phyloP scores from a whole-genome alignment of 2,329 filamentous ascomycete genomes.

The Fusarium vanettenii region DNA sequence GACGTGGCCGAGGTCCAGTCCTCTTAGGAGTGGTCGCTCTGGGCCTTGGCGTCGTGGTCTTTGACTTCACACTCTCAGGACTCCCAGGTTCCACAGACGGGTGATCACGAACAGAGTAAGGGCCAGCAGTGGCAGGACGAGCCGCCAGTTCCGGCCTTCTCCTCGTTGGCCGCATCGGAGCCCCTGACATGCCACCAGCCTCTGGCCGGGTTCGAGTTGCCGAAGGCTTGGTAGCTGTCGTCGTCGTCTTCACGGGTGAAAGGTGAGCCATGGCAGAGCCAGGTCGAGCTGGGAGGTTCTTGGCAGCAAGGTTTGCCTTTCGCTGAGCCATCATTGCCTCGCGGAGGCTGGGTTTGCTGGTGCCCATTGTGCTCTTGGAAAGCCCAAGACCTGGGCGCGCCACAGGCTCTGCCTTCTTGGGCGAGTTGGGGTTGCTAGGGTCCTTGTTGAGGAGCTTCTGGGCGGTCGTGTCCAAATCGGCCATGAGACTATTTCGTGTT shows the following conservation, averaged over 20 bases:
- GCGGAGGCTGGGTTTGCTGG: constrained; percentile 75
- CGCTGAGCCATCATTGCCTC: constrained; percentile 89
- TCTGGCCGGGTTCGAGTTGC: constrained; percentile 56
- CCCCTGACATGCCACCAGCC: constrained; percentile 70
- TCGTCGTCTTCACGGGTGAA: constrained; percentile 59
- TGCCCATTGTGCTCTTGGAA: constrained; percentile 70
- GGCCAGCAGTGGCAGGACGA: constrained; percentile 73
- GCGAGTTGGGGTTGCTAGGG: constrained; percentile 80
- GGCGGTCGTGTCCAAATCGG: constrained; percentile 80
- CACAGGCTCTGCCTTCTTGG: constrained; percentile 62
- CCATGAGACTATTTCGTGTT: constrained; percentile 73
- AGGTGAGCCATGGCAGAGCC: constrained; percentile 74
- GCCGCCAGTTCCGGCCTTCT: constrained; percentile 68
- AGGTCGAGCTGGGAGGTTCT: constrained; percentile 66
- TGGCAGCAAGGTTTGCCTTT: constrained; percentile 64
- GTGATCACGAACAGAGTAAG: constrained; percentile 69
- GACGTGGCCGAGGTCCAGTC: constrained; percentile 58
- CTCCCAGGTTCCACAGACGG: constrained; percentile 51
- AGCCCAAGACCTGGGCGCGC: constrained; percentile 69
- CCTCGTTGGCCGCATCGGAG: constrained; percentile 71
- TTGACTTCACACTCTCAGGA: constrained; percentile 60
- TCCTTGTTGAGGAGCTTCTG: constrained; percentile 86
- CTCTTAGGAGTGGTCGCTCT: constrained; percentile 65
- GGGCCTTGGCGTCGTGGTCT: constrained; percentile 61
- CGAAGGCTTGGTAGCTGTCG: constrained; percentile 48